Conservation (phyloP, 1,284 basidiomycete species). For the Takashimella tepidaria region DNA sequence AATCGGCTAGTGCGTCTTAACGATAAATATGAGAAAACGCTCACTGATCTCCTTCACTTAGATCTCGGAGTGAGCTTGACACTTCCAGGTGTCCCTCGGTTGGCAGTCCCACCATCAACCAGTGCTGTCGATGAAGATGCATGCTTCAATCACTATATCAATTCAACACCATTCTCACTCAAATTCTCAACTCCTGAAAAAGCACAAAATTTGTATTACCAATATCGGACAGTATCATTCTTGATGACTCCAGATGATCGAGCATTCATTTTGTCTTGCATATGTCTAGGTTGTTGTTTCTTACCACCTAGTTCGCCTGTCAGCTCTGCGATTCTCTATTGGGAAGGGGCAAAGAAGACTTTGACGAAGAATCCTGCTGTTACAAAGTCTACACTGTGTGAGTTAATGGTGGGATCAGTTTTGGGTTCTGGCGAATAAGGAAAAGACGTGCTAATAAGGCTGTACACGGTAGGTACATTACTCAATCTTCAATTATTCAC, state of each 20-base stretch:
- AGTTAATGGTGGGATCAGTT: background rate
- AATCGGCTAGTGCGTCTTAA: background rate
- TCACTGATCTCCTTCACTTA: no score
- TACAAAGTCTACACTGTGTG: background rate
- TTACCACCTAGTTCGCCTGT: background rate
- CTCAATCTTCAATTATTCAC: conserved; percentile 24
- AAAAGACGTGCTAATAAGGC: no score
- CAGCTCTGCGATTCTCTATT: background rate
- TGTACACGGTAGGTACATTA: conserved; percentile 20
- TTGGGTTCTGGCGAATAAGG: no score
- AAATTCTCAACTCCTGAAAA: background rate
- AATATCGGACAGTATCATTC: background rate
- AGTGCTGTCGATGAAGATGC: background rate
- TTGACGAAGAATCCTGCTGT: background rate
- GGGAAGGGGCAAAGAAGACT: background rate
- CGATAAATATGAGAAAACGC: background rate
- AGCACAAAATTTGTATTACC: background rate
- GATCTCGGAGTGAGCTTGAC: background rate
- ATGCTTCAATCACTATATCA: background rate
- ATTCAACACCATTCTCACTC: background rate
- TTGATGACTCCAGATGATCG: background rate
- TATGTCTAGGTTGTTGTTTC: background rate
- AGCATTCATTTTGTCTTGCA: background rate
- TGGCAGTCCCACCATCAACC: background rate
- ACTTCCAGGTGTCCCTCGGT: background rate